Evolutionary conservation across 2,329 filamentous ascomycete species (phyloP), one percentile per base, ranked within the genome.

Genomic region (Paecilomyces fulvus): DNA sequence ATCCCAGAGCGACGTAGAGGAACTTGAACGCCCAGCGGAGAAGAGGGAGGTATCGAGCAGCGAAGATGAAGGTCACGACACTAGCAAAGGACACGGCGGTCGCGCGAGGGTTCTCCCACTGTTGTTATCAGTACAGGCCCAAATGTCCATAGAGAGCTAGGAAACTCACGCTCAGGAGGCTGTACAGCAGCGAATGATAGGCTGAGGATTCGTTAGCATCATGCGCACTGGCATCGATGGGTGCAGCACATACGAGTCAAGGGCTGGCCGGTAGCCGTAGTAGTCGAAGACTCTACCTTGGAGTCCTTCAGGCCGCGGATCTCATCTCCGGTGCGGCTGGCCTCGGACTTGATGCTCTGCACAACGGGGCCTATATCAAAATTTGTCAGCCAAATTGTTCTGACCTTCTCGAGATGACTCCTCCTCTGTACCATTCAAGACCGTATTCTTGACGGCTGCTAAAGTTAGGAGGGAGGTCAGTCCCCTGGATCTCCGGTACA

Each of bases 111-210:
- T 84, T 83, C 72, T 85, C 82, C 83, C 83, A 86, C 79, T 81
- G 59, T 58, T 3, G 55, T 11, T 20, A 57, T 57, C 28, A 60
- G 59, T 52, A 48, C 17, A n/a, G 43, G 33, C 30, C n/a, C 8
- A n/a, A 33, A 33, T 10, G 37, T 25, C 52, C 49, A 51, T 5
- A 23, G 50, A 30, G 14, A 49, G 23, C 5, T 30, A 46, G 37
- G 43, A 14, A 48, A 73, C 79, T 70, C 66, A 81, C 79, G 75
- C 82, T 85, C 65, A 87, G 69, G 51, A 86, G 77, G 63, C 81
- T 83, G 72, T 86, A 86, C 73, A 87, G 80, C 74, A 85, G 75
- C 63, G 83, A 85, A 71, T 86, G 84, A 72, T 86, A 86, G 72
- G 84, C 79, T 81, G 56, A 6, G 54, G 17, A n/a, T 20, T 55